Evolutionary conservation across 2,329 filamentous ascomycete species (phyloP), one percentile per base, ranked within the genome.

Genomic region (Epichloe elymi): DNA sequence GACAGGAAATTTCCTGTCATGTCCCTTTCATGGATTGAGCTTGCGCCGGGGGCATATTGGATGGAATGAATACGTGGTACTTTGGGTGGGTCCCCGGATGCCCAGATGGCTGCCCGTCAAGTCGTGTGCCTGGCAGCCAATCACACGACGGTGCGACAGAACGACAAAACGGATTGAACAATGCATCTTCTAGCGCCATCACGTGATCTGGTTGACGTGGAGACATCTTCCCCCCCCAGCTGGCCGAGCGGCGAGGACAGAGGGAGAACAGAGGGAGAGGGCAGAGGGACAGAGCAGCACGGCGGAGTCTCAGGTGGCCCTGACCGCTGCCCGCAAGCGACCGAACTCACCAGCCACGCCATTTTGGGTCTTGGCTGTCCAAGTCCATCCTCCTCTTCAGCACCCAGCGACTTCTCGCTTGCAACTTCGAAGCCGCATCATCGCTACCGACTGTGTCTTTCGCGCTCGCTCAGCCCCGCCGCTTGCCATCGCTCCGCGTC

Each of bases 281-380:
- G 20, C 20, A 3, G 20, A 20, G 5, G 23, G 7, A 26, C 26
- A 8, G 26, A 30, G 26, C 20, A 26, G n/a, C 4, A 5, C 14
- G 19, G 23, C n/a, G 46, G n/a, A 40, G 17, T 42, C 39, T 36
- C 47, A 23, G 40, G 17, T n/a, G 12, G 20, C 30, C 30, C 30
- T 30, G 30, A 8, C 30, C 30, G 10, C 30, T 30, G 37, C 40
- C 42, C 42, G 51, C 51, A 55, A 46, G 49, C 46, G 51, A 45
- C 51, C 36, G 47, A 26, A 26, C 39, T 51, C 60, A 65, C 67
- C 67, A 69, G 67, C 67, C 67, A 69, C 67, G 62, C 61, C 61
- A 61, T 69, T 69, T 62, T 65, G 61, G 58, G 46, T 51, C 49
- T 19, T 39, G 17, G 40, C 19, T 26, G 45, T 46, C 35, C 43